phyloP scores from a whole-genome alignment of 306 rosid species.

The Clitoria ternatea region DNA sequence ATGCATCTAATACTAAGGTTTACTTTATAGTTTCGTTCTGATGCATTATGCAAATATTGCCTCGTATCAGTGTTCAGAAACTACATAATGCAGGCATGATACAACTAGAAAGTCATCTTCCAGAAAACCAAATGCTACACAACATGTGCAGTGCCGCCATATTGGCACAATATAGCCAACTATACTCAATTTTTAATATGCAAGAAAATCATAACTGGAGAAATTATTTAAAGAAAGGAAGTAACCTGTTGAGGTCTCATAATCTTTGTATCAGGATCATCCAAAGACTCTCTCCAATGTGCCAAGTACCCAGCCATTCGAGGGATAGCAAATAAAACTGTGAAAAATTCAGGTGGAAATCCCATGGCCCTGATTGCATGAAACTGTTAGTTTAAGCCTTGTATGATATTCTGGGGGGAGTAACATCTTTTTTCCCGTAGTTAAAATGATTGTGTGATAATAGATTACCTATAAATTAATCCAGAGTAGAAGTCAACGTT shows the following conservation, averaged over 20 bases:
- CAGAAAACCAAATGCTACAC: neutral
- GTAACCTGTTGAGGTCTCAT: constrained; percentile 93
- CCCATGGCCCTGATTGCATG: constrained; percentile 80
- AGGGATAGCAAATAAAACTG: constrained; percentile 86
- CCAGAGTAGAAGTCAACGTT: constrained; percentile 95
- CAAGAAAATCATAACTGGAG: neutral
- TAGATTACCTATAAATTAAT: constrained; percentile 69
- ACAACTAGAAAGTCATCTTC: neutral
- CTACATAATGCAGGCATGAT: neutral
- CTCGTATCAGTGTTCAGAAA: neutral
- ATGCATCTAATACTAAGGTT: neutral
- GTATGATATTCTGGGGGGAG: neutral
- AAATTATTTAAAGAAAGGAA: constrained; percentile 6
- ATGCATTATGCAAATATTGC: neutral
- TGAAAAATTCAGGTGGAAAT: constrained; percentile 86
- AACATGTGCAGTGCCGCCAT: neutral
- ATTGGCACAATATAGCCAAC: neutral
- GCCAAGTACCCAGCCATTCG: constrained; percentile 95
- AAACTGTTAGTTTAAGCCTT: constrained; percentile 15
- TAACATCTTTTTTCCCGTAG: neutral
- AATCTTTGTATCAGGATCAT: constrained; percentile 89
- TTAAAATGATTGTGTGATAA: neutral
- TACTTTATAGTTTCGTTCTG: neutral
- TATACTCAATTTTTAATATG: neutral
- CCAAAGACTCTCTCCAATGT: constrained; percentile 92